Conservation (phyloP, 306 rosid species). For the Argentina anserina region DNA sequence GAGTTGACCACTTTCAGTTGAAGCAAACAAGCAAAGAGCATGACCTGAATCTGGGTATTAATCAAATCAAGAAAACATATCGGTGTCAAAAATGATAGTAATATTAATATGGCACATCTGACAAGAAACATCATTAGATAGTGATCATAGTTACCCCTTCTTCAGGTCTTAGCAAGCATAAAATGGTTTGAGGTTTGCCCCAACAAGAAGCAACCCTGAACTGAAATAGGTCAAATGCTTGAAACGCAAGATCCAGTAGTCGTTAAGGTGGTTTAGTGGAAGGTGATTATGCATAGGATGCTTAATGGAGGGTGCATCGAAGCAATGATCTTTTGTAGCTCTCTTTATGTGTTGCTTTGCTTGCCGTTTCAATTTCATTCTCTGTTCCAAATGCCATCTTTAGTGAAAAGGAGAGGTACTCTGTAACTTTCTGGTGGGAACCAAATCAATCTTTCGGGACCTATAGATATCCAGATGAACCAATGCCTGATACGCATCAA, state of each 20-base stretch:
- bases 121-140: neutral
- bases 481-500: neutral
- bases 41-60: neutral
- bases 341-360: conserved; percentile 2
- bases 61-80: neutral
- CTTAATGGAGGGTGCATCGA: neutral
- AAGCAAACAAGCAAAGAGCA: neutral
- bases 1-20: conserved; percentile 14
- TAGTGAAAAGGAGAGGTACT: neutral
- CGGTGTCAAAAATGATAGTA: neutral
- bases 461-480: neutral
- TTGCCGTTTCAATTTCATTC: neutral
- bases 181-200: neutral
- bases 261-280: conserved; percentile 5
- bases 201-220: neutral
- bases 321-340: neutral
- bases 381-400: neutral
- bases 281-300: conserved; percentile 11
- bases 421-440: neutral
- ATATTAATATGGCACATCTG: neutral
- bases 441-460: neutral
- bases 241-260: conserved; percentile 12
- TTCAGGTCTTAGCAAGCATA: neutral
- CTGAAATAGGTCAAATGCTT: neutral
- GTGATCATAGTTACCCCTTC: neutral